Base-by-base conservation (phyloP, 1,284 basidiomycete genomes). In the Ustilago trichophora region DNA sequence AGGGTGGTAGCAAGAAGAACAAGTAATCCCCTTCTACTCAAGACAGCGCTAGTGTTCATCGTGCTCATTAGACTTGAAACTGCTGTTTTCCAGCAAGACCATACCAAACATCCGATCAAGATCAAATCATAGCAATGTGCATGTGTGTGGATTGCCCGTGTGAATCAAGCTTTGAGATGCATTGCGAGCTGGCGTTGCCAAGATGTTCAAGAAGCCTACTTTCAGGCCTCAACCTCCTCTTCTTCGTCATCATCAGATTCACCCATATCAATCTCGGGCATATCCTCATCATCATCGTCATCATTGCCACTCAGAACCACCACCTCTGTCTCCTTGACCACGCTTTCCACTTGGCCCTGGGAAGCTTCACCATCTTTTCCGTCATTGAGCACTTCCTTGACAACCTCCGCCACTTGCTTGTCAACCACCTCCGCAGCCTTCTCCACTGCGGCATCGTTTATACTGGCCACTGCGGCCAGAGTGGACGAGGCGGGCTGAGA, bases 201-300 rank as follows among this genome's bases (percentile, higher is more conserved):
- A n/a, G n/a, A n/a, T n/a, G n/a, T n/a, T n/a, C n/a, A n/a, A n/a
- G n/a, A n/a, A n/a, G n/a, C n/a, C n/a, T n/a, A n/a, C n/a, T n/a
- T 27, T 18, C 6, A 27, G 19, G 40, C 18, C 4, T 24, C 43
- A 19, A 27, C 35, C 26, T 35, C 19, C 4, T 36, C 46, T 6
- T 40, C 51, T 3, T 69, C 55, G 2, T 65, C 72, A 0, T 64
- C 58, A n/a, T 69, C 72, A 33, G 72, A 72, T 7, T 51, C 53
- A 11, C 53, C 53, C 46, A 72, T 41, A n/a, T 75, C 62, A 22
- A 75, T 69, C 32, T 46, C 48, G 0, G 72, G 72, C 66, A 75
- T 63, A 11, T 57, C 72, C 36, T 75, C 72, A 18, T 72, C 69
- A 26, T 72, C 72, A 21, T 69, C 64, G 18, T 62, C 59, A 9